Percentiles rank a stretch among this genome's conserved stretches.
Evolutionary conservation across 2,329 filamentous ascomycete species (phyloP).

Genomic region (Ophiocordyceps camponoti-rufipedis): DNA sequence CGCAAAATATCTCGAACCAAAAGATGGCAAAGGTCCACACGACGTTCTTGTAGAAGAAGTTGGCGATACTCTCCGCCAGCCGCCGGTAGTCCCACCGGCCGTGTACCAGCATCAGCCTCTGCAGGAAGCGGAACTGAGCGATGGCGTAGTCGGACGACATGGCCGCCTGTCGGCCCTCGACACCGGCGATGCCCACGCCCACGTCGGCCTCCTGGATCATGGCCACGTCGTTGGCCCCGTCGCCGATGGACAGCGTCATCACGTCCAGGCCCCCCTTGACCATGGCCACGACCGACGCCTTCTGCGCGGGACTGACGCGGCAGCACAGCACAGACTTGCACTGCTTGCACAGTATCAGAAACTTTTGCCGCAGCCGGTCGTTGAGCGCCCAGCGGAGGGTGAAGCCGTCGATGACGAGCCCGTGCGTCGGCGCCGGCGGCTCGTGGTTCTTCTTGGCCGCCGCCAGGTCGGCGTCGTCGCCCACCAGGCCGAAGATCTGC

Average conservation of each 20-base stretch:
- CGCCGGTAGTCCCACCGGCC: constrained; percentile 93
- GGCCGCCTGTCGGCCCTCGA: constrained; percentile 79
- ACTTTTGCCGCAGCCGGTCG: constrained; percentile 73
- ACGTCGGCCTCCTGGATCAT: constrained; percentile 98
- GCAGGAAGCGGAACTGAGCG: constrained; percentile 79
- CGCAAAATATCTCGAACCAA: constrained; percentile 92
- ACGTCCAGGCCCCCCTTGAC: constrained; percentile 91
- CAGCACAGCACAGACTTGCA: constrained; percentile 95
- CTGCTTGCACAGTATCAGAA: constrained; percentile 87
- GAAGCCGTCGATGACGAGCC: constrained; percentile 87
- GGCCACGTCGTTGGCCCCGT: constrained; percentile 88
- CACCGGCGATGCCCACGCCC: constrained; percentile 87
- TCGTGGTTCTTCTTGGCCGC: constrained; percentile 69
- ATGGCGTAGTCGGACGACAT: constrained; percentile 97
- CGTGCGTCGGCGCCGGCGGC: constrained; percentile 73
- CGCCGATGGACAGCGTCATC: constrained; percentile 85
- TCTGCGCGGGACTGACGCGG: constrained; percentile 90
- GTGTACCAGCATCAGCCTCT: constrained; percentile 72
- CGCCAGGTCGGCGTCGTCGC: constrained; percentile 69
- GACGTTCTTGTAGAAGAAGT: constrained; percentile 99
- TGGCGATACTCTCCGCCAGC: constrained; percentile 82
- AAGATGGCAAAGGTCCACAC: constrained; percentile 94
- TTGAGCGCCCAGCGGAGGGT: constrained; percentile 76
- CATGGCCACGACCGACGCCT: constrained; percentile 90
- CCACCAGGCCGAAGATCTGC: constrained; percentile 56